Conservation (phyloP, 768 basidiomycete species). For the Xerocomellus intermedius region DNA sequence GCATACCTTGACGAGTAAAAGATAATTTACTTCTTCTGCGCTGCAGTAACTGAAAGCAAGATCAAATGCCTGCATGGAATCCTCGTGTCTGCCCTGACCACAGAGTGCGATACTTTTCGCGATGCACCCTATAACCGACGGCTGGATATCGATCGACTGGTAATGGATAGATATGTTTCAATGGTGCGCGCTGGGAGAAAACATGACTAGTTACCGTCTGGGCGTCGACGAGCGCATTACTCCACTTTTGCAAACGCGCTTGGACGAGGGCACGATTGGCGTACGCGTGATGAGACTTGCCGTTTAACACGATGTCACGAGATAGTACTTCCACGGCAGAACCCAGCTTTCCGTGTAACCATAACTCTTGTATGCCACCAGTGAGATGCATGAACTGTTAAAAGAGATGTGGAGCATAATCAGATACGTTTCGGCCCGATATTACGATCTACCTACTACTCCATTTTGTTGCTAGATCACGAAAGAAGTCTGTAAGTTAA, state of each 20-base stretch:
- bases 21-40: slow-evolving; percentile 3
- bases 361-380: not conserved
- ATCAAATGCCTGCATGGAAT: slow-evolving; percentile 19
- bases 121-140: slow-evolving; percentile 16
- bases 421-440: not conserved
- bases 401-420: not conserved
- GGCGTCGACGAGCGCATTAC: slow-evolving; percentile 5
- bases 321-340: slow-evolving; percentile 6
- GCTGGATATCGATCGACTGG: slow-evolving; percentile 10
- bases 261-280: slow-evolving; percentile 14
- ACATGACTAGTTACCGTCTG: slow-evolving; percentile 5
- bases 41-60: slow-evolving; percentile 9
- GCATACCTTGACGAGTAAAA: slow-evolving; percentile 18
- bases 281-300: not conserved
- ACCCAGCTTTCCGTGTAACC: slow-evolving; percentile 3
- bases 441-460: not conserved
- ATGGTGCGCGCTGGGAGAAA: not conserved
- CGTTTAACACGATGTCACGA: slow-evolving; percentile 5
- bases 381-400: slow-evolving; percentile 13
- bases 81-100: slow-evolving; percentile 10
- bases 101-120: slow-evolving; percentile 13
- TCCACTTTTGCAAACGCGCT: slow-evolving; percentile 7
- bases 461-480: not conserved
- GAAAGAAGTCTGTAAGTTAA: not conserved
- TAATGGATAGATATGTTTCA: not conserved